Percentiles rank a stretch among this genome's conserved stretches.
Evolutionary conservation across 176 grass and related monocot species (phyloP).

Genomic region (Dactylis glomerata): DNA sequence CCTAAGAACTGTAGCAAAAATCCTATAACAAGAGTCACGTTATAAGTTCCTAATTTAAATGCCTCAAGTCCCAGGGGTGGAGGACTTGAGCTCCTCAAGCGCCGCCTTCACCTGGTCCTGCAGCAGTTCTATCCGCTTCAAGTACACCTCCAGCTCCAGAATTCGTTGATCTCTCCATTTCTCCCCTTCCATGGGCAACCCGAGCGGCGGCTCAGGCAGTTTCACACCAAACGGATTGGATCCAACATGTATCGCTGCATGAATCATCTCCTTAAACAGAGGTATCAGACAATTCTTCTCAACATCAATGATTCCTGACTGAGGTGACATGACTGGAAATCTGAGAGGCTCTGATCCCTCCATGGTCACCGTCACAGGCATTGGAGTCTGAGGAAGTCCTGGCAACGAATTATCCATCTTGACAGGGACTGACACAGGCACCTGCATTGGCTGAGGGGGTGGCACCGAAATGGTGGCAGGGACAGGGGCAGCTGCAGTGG

Average conservation of each 20-base stretch:
- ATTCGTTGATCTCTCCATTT: slow-evolving; percentile 85
- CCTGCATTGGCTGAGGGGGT: slow-evolving; percentile 36
- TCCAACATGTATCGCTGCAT: slow-evolving; percentile 40
- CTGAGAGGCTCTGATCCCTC: slow-evolving; percentile 33
- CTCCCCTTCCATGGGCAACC: slow-evolving; percentile 51
- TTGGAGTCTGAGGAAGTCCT: slow-evolving; percentile 14
- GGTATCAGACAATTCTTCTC: slow-evolving; percentile 64
- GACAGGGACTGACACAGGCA: slow-evolving; percentile 44
- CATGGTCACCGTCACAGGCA: slow-evolving; percentile 41
- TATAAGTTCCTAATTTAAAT: slow-evolving; percentile 28
- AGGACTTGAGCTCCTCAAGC: slow-evolving; percentile 72
- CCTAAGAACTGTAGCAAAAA: slow-evolving; percentile 35
- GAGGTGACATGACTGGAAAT: slow-evolving; percentile 38
- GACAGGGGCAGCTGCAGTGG: background rate
- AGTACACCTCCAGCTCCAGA: slow-evolving; percentile 90
- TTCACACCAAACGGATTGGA: slow-evolving; percentile 33
- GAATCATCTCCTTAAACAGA: slow-evolving; percentile 81
- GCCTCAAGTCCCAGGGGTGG: slow-evolving; percentile 33
- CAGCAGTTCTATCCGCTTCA: slow-evolving; percentile 86
- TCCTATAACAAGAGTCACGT: background rate
- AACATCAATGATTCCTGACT: slow-evolving; percentile 30
- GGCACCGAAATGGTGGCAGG: slow-evolving; percentile 19
- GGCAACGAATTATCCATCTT: slow-evolving; percentile 53
- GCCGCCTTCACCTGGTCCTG: slow-evolving; percentile 62
- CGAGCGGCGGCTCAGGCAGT: slow-evolving; percentile 8